phyloP scores from a whole-genome alignment of 2,329 filamentous ascomycete genomes.

The Ceratocystis alfenasii region DNA sequence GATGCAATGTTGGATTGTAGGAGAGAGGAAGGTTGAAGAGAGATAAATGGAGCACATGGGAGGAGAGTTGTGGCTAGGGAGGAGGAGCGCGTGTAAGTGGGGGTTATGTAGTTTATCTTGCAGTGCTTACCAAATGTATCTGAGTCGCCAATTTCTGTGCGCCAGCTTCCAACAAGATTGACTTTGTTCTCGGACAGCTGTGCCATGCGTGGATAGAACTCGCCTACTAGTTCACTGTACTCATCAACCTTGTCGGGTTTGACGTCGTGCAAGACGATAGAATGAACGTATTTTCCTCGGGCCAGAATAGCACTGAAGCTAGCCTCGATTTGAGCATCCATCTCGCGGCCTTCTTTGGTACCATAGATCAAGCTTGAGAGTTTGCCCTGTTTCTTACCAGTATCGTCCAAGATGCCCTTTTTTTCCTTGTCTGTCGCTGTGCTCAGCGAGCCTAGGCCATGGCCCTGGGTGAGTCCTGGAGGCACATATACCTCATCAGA shows the following conservation, averaged over 20 bases:
- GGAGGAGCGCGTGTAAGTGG: no score
- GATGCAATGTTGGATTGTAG: no score
- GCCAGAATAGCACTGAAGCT: slow-evolving; percentile 93
- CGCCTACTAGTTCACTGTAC: slow-evolving; percentile 77
- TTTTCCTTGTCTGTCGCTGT: slow-evolving; percentile 36
- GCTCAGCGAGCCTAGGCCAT: slow-evolving; percentile 50
- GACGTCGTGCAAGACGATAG: slow-evolving; percentile 91
- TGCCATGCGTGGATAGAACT: slow-evolving; percentile 88
- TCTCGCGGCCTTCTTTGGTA: slow-evolving; percentile 84
- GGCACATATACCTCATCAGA: slow-evolving; percentile 14
- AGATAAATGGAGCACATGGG: no score
- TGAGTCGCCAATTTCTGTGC: slow-evolving; percentile 92
- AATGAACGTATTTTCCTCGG: slow-evolving; percentile 95
- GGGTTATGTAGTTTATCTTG: neutral
- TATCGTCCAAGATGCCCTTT: slow-evolving; percentile 33
- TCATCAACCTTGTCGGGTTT: slow-evolving; percentile 93
- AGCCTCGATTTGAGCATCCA: slow-evolving; percentile 90
- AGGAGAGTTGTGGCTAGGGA: no score
- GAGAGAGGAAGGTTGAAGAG: no score
- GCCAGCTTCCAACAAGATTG: slow-evolving; percentile 92
- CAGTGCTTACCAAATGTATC: slow-evolving; percentile 73
- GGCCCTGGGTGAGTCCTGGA: slow-evolving; percentile 31
- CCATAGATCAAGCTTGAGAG: slow-evolving; percentile 89
- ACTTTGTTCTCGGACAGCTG: slow-evolving; percentile 79
- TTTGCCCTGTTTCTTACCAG: slow-evolving; percentile 56